phyloP scores from a whole-genome alignment of 495 filamentous ascomycete genomes.

The Penicillium cataractarum region DNA sequence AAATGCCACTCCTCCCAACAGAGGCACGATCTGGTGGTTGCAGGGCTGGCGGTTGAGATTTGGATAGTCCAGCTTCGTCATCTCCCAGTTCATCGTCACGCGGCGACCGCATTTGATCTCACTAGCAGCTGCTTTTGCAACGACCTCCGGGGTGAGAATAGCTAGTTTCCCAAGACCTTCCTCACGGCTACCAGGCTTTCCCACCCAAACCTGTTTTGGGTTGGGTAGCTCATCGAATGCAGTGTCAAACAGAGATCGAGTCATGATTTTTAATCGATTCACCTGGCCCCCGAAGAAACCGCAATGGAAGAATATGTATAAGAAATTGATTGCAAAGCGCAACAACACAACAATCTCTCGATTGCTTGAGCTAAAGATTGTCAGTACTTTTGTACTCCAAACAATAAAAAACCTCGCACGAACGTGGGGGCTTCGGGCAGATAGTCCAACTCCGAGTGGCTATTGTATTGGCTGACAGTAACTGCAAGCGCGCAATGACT shows the following conservation, averaged over 20 bases:
- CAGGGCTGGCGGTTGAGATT: conserved; percentile 47
- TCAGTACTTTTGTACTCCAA: conserved; percentile 8
- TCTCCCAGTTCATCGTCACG: conserved; percentile 47
- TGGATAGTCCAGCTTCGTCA: conserved; percentile 50
- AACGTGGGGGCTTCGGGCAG: background rate
- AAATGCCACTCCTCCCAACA: conserved; percentile 50
- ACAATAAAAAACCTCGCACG: background rate
- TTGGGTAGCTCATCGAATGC: conserved; percentile 48
- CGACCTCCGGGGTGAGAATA: conserved; percentile 48
- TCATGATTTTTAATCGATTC: conserved; percentile 14
- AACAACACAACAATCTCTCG: background rate
- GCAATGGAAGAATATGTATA: background rate
- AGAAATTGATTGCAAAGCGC: background rate
- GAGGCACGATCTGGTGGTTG: conserved; percentile 44
- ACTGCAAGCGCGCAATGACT: background rate
- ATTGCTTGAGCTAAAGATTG: background rate
- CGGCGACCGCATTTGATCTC: conserved; percentile 45
- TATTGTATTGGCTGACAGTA: background rate
- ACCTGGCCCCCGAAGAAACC: background rate
- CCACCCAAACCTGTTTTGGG: conserved; percentile 47
- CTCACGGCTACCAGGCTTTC: conserved; percentile 42
- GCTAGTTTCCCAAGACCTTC: conserved; percentile 49
- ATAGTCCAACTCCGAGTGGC: background rate
- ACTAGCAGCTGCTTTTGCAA: conserved; percentile 38
- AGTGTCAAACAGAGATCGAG: conserved; percentile 30